Evolutionary conservation across 768 basidiomycete genomes (phyloP).

Genomic region (Rhodotorula paludigena): DNA sequence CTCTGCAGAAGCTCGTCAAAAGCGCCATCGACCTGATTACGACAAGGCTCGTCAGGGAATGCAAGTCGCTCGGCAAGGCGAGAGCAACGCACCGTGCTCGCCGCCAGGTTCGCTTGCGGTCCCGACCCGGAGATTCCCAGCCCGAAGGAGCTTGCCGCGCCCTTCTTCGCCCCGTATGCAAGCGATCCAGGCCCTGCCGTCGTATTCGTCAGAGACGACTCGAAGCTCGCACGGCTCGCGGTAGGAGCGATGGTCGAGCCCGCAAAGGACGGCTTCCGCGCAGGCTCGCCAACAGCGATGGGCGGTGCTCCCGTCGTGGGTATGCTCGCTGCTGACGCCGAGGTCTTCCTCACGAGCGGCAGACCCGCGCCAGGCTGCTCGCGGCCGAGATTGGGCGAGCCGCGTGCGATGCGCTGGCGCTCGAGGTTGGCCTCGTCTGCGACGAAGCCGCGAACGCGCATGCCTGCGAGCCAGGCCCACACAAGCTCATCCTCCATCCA

Average conservation of each 20-base stretch:
- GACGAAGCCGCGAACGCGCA: constrained; percentile 49
- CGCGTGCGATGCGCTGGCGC: background rate
- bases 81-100: too few species aligned
- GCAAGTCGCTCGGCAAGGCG: too few species aligned
- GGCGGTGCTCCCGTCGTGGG: background rate
- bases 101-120: too few species aligned
- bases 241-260: background rate
- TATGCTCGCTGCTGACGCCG: background rate
- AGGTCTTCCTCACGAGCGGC: background rate
- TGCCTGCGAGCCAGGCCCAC: constrained; percentile 74
- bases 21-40: constrained; percentile 59
- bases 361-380: background rate
- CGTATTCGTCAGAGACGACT: background rate
- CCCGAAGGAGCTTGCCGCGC: too few species aligned
- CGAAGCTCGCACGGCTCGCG: background rate
- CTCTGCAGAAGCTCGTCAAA: constrained; percentile 92
- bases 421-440: constrained; percentile 11
- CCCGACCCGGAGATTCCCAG: too few species aligned
- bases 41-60: too few species aligned
- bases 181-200: background rate
- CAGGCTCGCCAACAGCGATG: background rate
- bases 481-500: constrained; percentile 85
- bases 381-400: background rate
- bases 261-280: background rate
- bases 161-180: background rate